Evolutionary conservation across 2,329 filamentous ascomycete genomes (phyloP), one percentile per base, ranked within the genome.

Genomic region (Colletotrichum paranaense): DNA sequence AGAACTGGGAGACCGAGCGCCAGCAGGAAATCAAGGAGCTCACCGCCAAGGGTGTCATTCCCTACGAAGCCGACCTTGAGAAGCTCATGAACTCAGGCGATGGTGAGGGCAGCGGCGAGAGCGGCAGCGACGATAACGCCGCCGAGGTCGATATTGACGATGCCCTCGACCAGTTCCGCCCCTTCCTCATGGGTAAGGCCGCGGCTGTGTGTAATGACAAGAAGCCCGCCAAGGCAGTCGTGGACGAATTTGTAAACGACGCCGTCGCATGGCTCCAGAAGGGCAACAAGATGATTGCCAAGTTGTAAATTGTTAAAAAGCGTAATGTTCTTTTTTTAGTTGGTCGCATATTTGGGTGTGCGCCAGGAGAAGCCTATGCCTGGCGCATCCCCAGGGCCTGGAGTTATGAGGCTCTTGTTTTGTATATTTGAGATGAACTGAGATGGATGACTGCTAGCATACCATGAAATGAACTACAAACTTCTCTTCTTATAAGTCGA

Each of bases 131-230:
- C 84, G 85, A 91, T 74, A 86, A 93, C 72, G 93, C 91, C 11
- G 80, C 84, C 77, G 90, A 92, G 82, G 91, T 93, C 60, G 89
- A 93, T 74, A 90, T 94, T 72, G 95, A 98, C 73, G 95, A 98
- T 53, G 90, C 93, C 42, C 92, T 99, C 86, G 97, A 98, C 83
- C 95, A 97, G 81, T 95, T 95, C 80, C 90, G 95, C 72, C 95
- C 95, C 16, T 97, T 91, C 88, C 86, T 98, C 78, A 99, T 99
- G 97, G 97, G 97, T 83, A 97, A 98, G 89, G 96, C 94, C 74
- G 94, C 97, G 49, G 96, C 97, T 32, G 94, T 98, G 38, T 94
- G 97, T 69, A 97, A 96, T 80, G 95, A 98, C 86, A 93, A 92
- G 88, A 97, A 97, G 91, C 87, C 89, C 52, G 97, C 97, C 75